These are phyloP conservation scores for Fonsecaea monophora DNA, from an alignment of 2,329 filamentous ascomycete species.

Conservation along the genomic window DNA sequence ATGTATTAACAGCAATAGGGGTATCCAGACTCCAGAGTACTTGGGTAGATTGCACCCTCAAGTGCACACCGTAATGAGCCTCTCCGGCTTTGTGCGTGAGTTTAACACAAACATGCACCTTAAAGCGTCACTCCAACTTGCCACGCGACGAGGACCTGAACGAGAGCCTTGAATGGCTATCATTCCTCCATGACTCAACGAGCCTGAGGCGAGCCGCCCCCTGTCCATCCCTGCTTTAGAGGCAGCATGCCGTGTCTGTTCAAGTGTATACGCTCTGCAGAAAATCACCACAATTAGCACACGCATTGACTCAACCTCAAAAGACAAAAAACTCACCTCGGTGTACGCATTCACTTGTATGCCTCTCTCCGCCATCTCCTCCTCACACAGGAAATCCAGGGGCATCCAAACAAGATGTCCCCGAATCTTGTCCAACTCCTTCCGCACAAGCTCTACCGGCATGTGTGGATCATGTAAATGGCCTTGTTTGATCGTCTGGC, in stretches of 20 bases:
- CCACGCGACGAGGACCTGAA: too few species aligned
- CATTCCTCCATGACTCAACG: too few species aligned
- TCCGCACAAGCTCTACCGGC: constrained; percentile 73
- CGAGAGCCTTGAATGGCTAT: too few species aligned
- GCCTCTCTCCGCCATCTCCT: constrained; percentile 87
- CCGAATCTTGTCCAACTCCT: constrained; percentile 78
- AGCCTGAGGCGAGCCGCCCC: too few species aligned
- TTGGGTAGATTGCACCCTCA: too few species aligned
- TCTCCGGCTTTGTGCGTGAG: too few species aligned
- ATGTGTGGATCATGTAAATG: constrained; percentile 85
- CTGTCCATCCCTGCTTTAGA: background rate
- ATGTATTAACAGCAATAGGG: too few species aligned
- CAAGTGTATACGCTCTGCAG: constrained; percentile 32
- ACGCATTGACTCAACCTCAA: background rate
- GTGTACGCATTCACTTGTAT: constrained; percentile 85
- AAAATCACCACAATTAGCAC: constrained; percentile 13
- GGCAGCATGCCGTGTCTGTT: background rate
- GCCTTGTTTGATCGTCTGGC: constrained; percentile 74
- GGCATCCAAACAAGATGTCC: constrained; percentile 96
- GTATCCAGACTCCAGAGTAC: too few species aligned
- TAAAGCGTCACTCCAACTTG: too few species aligned
- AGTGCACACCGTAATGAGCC: too few species aligned
- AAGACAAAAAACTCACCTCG: constrained; percentile 75
- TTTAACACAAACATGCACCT: too few species aligned
- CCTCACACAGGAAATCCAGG: constrained; percentile 82